Base-by-base conservation (phyloP, 2,329 filamentous ascomycete genomes). In the Curvularia eragrostidis region DNA sequence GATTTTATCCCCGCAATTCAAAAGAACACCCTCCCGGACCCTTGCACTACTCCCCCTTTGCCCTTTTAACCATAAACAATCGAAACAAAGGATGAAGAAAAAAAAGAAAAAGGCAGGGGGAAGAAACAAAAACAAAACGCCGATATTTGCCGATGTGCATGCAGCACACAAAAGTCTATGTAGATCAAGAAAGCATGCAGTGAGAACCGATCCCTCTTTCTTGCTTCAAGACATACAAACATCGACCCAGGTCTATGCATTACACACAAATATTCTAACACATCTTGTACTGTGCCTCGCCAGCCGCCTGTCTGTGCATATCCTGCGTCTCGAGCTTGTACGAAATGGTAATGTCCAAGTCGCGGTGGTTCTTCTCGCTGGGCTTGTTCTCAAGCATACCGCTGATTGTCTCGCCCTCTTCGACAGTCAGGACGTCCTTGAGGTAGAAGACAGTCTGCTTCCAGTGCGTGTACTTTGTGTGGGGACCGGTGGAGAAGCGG, bases 371-470 rank as follows among this genome's bases (percentile, higher is more conserved):
- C 86, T 95, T 93, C 63, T 90, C 85, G 77, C 97, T 99, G 52
- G 95, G 95, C 79, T 88, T 90, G 81, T 94, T 96, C 63, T 87
- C 84, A 39, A 99, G 81, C 30, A 84, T 82, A 71, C 91, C 91
- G 59, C 82, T 80, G 59, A 99, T 84, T 71, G 86, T 84, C 83
- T 99, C 95, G 56, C 90, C 92, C 73, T 91, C 85, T 78, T 96
- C 89, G 36, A 97, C 93, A 18, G 93, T 98, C 64, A 99, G 82
- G 32, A 97, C 91, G 68, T 99, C 93, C 73, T 91, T 87, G 63
- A 99, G 84, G 82, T 99, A 99, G 82, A 99, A 98, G 62, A 99
- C 95, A 12, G 95, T 99, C 84, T 99, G 95, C 83, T 99, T 99
- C 95, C 95, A 99, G 85, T 99, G 95, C 18, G 95, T 99, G 82